phyloP scores from a whole-genome alignment of 2,329 filamentous ascomycete species.

The Myriosclerotinia scirpicola region DNA sequence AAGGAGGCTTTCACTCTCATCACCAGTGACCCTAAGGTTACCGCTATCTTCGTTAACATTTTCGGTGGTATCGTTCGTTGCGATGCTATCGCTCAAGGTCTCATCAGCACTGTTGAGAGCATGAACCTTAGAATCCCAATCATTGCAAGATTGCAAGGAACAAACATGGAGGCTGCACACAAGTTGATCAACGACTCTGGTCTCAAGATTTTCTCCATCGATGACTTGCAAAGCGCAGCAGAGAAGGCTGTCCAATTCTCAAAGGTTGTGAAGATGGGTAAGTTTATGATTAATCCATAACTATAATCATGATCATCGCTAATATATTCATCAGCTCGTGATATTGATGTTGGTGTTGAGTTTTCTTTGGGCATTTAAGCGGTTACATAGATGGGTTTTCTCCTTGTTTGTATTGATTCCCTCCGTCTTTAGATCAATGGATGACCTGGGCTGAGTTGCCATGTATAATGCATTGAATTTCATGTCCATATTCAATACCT shows the following conservation, averaged over 20 bases:
- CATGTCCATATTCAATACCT: conserved; percentile 18
- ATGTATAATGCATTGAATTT: conserved; percentile 38
- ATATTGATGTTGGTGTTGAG: conserved; percentile 96
- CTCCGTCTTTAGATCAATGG: conserved; percentile 34
- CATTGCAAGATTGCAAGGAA: conserved; percentile 95
- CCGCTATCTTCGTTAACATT: conserved; percentile 99
- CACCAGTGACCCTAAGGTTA: conserved; percentile 96
- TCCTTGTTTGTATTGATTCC: conserved; percentile 40
- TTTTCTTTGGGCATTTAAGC: conserved; percentile 85
- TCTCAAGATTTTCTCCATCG: conserved; percentile 99
- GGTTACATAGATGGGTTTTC: conserved; percentile 30
- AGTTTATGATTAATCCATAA: conserved; percentile 43
- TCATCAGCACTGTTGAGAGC: conserved; percentile 90
- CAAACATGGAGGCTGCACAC: conserved; percentile 95
- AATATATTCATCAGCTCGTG: conserved; percentile 60
- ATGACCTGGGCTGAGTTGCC: conserved; percentile 30
- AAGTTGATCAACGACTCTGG: conserved; percentile 94
- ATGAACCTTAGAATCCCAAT: conserved; percentile 97
- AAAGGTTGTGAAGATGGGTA: conserved; percentile 98
- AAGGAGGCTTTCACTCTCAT: conserved; percentile 98
- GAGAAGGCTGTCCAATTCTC: conserved; percentile 99
- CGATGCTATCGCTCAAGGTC: conserved; percentile 92
- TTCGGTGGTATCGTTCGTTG: conserved; percentile 98
- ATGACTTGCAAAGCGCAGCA: conserved; percentile 93
- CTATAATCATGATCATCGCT: conserved; percentile 34